Evolutionary conservation across 2,329 filamentous ascomycete species (phyloP).

Genomic region (Rhytidhysteron rufulum): DNA sequence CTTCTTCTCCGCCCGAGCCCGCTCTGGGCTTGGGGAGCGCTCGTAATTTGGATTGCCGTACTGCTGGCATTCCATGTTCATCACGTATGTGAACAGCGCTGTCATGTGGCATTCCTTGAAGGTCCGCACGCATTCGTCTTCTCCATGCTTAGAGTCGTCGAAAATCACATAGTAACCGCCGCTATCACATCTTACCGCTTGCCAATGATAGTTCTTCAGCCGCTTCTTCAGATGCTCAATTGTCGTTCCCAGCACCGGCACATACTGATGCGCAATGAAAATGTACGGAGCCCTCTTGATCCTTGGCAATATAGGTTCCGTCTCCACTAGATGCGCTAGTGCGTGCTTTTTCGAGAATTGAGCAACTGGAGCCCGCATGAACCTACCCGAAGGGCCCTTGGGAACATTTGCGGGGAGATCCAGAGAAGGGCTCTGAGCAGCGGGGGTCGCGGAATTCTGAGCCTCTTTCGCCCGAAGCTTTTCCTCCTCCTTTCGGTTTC

Average conservation of each 20-base stretch:
- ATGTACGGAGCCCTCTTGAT: slow-evolving; percentile 82
- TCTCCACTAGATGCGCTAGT: slow-evolving; percentile 55
- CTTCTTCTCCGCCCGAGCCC: slow-evolving; percentile 46
- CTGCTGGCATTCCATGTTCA: slow-evolving; percentile 82
- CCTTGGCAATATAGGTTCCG: slow-evolving; percentile 61
- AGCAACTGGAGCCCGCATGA: slow-evolving; percentile 31
- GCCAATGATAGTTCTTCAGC: slow-evolving; percentile 76
- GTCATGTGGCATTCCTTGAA: slow-evolving; percentile 74
- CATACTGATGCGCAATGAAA: slow-evolving; percentile 80
- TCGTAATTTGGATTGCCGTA: slow-evolving; percentile 64
- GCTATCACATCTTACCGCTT: slow-evolving; percentile 77
- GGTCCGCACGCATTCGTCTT: slow-evolving; percentile 77
- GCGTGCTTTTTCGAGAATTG: slow-evolving; percentile 43
- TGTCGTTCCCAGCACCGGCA: slow-evolving; percentile 81
- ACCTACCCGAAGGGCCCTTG: slow-evolving; percentile 69
- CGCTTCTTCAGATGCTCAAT: slow-evolving; percentile 87
- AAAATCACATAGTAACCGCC: slow-evolving; percentile 93
- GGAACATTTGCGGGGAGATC: slow-evolving; percentile 80
- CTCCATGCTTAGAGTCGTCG: slow-evolving; percentile 69
- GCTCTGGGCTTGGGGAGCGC: slow-evolving; percentile 50
- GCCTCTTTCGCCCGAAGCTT: slow-evolving; percentile 36
- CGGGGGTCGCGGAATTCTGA: slow-evolving; percentile 18
- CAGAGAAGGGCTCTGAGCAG: slow-evolving; percentile 19
- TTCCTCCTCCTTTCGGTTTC: slow-evolving; percentile 60
- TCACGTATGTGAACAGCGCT: slow-evolving; percentile 84